These are phyloP conservation scores for Exophiala xenobiotica DNA, from an alignment of 2,329 filamentous ascomycete genomes.

Conservation along the genomic window DNA sequence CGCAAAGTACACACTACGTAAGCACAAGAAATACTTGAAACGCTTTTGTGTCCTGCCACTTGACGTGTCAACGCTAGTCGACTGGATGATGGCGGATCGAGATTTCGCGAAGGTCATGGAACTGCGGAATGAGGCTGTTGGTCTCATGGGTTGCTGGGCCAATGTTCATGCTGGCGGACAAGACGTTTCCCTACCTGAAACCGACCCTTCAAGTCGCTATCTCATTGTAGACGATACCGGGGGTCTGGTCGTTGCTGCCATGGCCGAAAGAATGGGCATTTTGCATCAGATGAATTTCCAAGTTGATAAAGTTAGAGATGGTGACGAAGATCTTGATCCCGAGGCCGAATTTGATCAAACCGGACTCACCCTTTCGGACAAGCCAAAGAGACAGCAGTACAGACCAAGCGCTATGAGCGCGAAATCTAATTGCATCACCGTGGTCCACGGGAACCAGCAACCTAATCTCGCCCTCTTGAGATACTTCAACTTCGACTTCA, in stretches of 20 bases:
- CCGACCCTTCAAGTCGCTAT: constrained; percentile 55
- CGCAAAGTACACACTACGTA: constrained; percentile 93
- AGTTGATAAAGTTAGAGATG: constrained; percentile 12
- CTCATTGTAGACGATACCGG: constrained; percentile 84
- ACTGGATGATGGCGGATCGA: constrained; percentile 76
- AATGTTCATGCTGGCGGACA: constrained; percentile 71
- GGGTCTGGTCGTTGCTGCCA: constrained; percentile 74
- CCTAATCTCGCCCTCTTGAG: constrained; percentile 84
- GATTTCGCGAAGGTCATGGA: constrained; percentile 81
- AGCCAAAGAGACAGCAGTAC: constrained; percentile 31
- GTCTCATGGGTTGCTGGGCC: constrained; percentile 80
- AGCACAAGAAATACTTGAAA: constrained; percentile 89
- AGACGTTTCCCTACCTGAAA: constrained; percentile 25
- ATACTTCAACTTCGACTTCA: constrained; percentile 82
- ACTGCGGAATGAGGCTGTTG: constrained; percentile 78
- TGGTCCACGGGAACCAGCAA: constrained; percentile 79
- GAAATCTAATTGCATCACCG: constrained; percentile 71
- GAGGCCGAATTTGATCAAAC: constrained; percentile 12
- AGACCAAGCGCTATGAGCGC: constrained; percentile 49
- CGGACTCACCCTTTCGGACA: constrained; percentile 29
- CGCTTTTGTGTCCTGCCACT: constrained; percentile 82
- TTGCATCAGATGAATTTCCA: constrained; percentile 53
- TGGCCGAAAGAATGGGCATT: constrained; percentile 87
- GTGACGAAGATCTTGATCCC: constrained; percentile 17
- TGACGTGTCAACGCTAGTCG: constrained; percentile 71